Base-by-base conservation (phyloP, 305 asterid species). In the Andrographis paniculata region DNA sequence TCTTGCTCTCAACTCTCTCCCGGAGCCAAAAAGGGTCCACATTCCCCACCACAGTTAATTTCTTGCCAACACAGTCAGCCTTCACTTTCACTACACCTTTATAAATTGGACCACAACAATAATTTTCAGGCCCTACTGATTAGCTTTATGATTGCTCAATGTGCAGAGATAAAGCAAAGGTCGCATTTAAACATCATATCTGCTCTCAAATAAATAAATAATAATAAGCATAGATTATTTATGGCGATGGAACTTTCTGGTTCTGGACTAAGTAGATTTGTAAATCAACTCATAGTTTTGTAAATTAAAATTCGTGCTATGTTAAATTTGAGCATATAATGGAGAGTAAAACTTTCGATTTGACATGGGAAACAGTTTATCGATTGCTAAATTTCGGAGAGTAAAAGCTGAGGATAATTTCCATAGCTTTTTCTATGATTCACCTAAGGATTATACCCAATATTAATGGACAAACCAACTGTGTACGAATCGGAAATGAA, bases 11-110 rank as follows among this genome's bases (percentile, higher is more conserved):
- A 14, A 80, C 71, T 27, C 33, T 69, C 55, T 80, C 82, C 14
- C 67, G 74, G 47, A 80, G 70, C 74, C 59, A 63, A 20, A 52
- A 36, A 18, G 91, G 80, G 60, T 80, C 91, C 54, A 76, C 76
- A 46, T 77, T 73, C 57, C 85, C 85, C 35, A 37, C 66, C 64
- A 76, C 80, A 3, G 61, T 80, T 66, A 80, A 50, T 45, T 69
- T 80, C 56, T 68, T 66, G 62, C 52, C 54, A 9, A n/a, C 50
- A 39, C 58, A 46, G 42, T 80, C 82, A 1, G 71, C 57, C 65
- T 68, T 73, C 42, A 69, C 89, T 37, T 68, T 65, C 60, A 68
- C 76, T 55, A 76, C 89, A 21, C 78, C 85, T 80, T 57, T 62
- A 65, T 17, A 22, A 35, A 53, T 48, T 44, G 49, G 56, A 45